Conservation (phyloP, 2,329 filamentous ascomycete species). For the Lanzia echinophila region DNA sequence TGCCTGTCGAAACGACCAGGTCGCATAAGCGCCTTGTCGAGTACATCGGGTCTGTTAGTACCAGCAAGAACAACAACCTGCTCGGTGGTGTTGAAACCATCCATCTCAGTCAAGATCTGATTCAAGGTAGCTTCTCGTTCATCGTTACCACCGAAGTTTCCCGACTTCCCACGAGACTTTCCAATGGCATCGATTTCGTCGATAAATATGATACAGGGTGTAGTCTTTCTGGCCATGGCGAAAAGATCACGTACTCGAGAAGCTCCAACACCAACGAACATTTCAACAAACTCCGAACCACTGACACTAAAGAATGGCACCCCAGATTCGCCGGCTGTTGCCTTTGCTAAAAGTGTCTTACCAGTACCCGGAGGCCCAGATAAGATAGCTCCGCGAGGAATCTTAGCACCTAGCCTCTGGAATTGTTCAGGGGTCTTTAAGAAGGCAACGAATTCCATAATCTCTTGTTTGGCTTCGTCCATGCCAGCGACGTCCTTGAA, state of each 20-base stretch:
- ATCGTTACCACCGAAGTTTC: slow-evolving; percentile 73
- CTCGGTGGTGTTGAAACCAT: slow-evolving; percentile 94
- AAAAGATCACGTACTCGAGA: slow-evolving; percentile 94
- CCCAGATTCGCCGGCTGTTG: slow-evolving; percentile 91
- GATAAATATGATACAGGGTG: slow-evolving; percentile 98
- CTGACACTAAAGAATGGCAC: slow-evolving; percentile 98
- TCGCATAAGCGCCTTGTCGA: slow-evolving; percentile 93
- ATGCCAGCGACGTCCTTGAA: slow-evolving; percentile 95
- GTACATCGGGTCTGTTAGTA: slow-evolving; percentile 89
- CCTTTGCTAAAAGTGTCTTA: slow-evolving; percentile 96
- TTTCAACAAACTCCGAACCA: slow-evolving; percentile 98
- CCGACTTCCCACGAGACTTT: slow-evolving; percentile 76
- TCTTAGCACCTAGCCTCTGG: slow-evolving; percentile 92
- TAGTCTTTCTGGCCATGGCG: slow-evolving; percentile 87
- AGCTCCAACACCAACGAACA: slow-evolving; percentile 98
- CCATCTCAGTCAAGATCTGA: slow-evolving; percentile 98
- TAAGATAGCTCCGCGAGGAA: slow-evolving; percentile 91
- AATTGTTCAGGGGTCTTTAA: slow-evolving; percentile 89
- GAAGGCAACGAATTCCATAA: slow-evolving; percentile 99
- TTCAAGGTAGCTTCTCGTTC: slow-evolving; percentile 96
- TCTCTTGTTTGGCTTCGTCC: slow-evolving; percentile 96
- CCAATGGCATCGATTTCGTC: slow-evolving; percentile 99
- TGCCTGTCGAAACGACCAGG: slow-evolving; percentile 96
- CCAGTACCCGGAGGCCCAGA: slow-evolving; percentile 97
- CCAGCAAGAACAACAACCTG: slow-evolving; percentile 95